Percentiles rank a stretch among this genome's conserved stretches.
Conservation (phyloP, 306 rosid species). For the Pyrus communis region DNA sequence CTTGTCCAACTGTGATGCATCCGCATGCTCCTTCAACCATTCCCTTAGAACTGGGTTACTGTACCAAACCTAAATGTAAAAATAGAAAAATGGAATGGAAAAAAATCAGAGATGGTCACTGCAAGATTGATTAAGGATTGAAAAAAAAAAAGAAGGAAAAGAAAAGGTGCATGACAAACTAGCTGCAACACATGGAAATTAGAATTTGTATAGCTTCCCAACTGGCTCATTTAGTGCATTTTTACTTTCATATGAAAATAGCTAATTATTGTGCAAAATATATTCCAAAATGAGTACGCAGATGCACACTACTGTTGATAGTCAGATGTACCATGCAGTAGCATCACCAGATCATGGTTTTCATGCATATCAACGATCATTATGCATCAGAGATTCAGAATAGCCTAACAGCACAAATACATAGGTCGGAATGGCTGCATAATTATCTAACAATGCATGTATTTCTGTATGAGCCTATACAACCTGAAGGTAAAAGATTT, state of each 20-base stretch:
- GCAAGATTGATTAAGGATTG: not conserved
- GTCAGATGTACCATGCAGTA: not conserved
- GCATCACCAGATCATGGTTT: not conserved
- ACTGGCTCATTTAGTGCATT: not conserved
- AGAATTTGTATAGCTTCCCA: not conserved
- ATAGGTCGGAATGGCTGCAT: not conserved
- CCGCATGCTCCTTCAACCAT: slow-evolving; percentile 75
- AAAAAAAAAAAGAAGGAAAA: not conserved
- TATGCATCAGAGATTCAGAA: not conserved
- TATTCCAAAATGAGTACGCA: not conserved
- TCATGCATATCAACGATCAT: not conserved
- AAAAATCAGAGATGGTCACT: slow-evolving; percentile 8
- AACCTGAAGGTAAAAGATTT: slow-evolving; percentile 79
- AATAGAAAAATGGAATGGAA: not conserved
- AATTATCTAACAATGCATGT: not conserved
- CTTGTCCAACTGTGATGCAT: slow-evolving; percentile 60
- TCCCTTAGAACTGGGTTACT: slow-evolving; percentile 76
- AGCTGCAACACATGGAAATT: not conserved
- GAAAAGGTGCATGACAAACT: not conserved
- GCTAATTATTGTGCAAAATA: not conserved
- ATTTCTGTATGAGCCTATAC: slow-evolving; percentile 2
- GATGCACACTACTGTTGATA: not conserved
- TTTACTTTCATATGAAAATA: not conserved
- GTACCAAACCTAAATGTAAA: slow-evolving; percentile 59
- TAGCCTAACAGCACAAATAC: not conserved